phyloP scores from a whole-genome alignment of 805 yeast species.

The Ogataea pini region DNA sequence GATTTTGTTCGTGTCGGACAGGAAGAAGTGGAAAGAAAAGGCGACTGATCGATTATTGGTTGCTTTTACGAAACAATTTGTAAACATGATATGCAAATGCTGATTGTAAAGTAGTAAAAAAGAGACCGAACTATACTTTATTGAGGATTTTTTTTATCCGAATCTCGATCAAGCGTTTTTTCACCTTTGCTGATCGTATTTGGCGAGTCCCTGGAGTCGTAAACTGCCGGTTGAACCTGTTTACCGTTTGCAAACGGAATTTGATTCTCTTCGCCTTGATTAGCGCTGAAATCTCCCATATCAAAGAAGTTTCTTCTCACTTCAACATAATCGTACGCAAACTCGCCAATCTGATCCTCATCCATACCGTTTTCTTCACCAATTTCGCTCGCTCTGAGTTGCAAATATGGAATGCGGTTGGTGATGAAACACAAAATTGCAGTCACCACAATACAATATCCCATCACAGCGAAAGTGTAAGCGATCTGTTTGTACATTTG shows the following conservation, averaged over 20 bases:
- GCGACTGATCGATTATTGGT: neutral
- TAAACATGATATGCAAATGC: conserved; percentile 3
- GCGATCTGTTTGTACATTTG: conserved; percentile 91
- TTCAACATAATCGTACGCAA: conserved; percentile 98
- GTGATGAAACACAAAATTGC: conserved; percentile 72
- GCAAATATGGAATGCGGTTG: conserved; percentile 77
- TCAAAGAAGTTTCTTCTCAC: conserved; percentile 86
- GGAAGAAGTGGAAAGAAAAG: conserved; percentile 10
- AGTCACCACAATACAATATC: conserved; percentile 76
- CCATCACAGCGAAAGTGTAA: conserved; percentile 71
- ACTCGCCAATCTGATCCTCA: conserved; percentile 96
- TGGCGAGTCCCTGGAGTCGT: conserved; percentile 1
- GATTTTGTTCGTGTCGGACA: conserved; percentile 53
- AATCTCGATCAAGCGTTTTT: neutral
- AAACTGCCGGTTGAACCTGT: neutral
- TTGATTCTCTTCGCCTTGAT: conserved; percentile 1
- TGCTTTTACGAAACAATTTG: no score
- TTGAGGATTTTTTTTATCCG: neutral
- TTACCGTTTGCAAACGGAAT: neutral
- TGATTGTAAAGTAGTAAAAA: neutral
- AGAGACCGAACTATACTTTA: no score
- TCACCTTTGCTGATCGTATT: neutral
- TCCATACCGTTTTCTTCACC: conserved; percentile 91
- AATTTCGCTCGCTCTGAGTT: conserved; percentile 76
- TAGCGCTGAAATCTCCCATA: conserved; percentile 17